Evolutionary conservation across 2,329 filamentous ascomycete species (phyloP).

Genomic region (Diaporthe destruens): DNA sequence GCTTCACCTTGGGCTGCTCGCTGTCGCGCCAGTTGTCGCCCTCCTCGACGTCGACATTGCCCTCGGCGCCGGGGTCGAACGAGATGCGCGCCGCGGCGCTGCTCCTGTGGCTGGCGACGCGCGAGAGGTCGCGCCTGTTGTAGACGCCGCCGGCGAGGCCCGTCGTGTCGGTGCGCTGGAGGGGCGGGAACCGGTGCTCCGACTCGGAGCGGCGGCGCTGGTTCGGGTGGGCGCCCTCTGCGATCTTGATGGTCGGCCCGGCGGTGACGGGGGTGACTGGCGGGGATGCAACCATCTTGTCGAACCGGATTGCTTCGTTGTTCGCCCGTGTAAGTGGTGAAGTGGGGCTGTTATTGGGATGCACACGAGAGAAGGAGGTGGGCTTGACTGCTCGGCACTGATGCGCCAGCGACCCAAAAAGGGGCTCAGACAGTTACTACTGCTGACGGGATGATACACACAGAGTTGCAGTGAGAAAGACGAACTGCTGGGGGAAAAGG

Average conservation of each 20-base stretch:
- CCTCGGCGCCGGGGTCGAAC: constrained; percentile 15
- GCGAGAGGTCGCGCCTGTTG: constrained; percentile 42
- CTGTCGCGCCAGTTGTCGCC: constrained; percentile 43
- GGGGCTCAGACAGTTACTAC: neutral
- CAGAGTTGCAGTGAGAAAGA: neutral
- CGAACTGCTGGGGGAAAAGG: neutral
- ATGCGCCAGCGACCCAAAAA: constrained; percentile 23
- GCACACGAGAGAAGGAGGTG: neutral
- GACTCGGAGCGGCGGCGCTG: constrained; percentile 36
- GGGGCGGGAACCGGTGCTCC: constrained; percentile 38
- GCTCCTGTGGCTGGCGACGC: constrained; percentile 36
- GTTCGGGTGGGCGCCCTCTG: constrained; percentile 39
- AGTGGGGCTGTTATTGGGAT: neutral
- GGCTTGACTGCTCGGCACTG: constrained; percentile 31
- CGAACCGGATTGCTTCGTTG: no score
- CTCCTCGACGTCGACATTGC: constrained; percentile 41
- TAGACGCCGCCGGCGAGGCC: constrained; percentile 43
- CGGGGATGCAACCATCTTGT: constrained; percentile 5
- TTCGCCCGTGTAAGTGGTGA: constrained; percentile 3
- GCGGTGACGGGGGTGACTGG: neutral
- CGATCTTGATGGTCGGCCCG: constrained; percentile 41
- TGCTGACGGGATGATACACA: neutral
- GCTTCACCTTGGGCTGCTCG: constrained; percentile 42
- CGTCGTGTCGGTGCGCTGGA: constrained; percentile 38
- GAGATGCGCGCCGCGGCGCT: neutral